Evolutionary conservation across 208 protist genomes (phyloP), one percentile per base, ranked within the genome.

Genomic region (Trypanosoma boissoni): DNA sequence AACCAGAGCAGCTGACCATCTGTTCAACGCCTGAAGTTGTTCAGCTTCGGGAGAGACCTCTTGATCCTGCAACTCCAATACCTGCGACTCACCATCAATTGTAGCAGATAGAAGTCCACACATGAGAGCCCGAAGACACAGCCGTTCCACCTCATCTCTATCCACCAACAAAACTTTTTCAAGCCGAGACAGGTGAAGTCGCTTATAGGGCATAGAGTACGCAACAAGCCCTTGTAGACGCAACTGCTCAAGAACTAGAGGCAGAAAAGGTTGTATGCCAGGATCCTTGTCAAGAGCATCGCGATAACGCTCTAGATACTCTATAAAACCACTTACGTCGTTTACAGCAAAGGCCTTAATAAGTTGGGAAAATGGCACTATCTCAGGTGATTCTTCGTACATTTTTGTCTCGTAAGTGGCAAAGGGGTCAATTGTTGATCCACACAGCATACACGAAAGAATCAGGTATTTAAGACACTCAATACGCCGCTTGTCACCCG

Each of bases 381-480:
- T 96, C 54, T 97, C 88, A 20, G 84, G 63, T 41, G 92, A 64
- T 27, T 95, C 82, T 32, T 94, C 84, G 62, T 84, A 97, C 37
- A 86, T 58, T 63, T 95, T 97, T 18, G 86, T 85, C 68, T 99
- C 96, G 18, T 80, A 81, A 12, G 79, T 78, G 55, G 96, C 92
- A 46, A 99, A 98, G 21, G 92, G 89, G 68, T 98, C 95, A 58
- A 98, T 92, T 4, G 75, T 70, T 9, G 64, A 50, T 29, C 68
- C 72, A 27, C 50, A 58, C 21, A 91, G 60, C 94, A 99, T 98
- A 53, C 76, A 94, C 3, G 94, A 78, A 20, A 99, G 59, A 14
- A 98, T 80, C 8, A 98, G 74, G 29, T 80, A 98, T 67, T 98
- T 98, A 20, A 98, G 77, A 59, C 92, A 97, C 46, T 68, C 64